phyloP scores from a whole-genome alignment of 305 asterid species.

The Fraxinus velutina region DNA sequence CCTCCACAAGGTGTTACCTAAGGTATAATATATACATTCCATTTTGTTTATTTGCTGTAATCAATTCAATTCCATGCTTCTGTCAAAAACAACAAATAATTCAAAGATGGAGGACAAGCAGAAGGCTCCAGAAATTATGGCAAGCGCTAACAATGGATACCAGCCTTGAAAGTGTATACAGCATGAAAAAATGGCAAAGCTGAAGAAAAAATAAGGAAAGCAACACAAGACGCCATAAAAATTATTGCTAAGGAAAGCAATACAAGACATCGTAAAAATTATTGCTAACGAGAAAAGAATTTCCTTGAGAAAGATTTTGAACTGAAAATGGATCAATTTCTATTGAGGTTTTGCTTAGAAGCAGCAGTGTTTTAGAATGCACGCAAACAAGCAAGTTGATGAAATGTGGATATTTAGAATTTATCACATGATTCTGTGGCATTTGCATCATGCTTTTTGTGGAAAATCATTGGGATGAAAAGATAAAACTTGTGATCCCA shows the following conservation, averaged over 20 bases:
- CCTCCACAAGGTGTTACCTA: background rate
- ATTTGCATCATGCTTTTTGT: background rate
- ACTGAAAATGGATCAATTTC: background rate
- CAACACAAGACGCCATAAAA: background rate
- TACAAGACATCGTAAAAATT: background rate
- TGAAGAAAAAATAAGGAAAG: background rate
- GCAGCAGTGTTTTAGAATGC: background rate
- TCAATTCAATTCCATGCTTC: background rate
- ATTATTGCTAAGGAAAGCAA: background rate
- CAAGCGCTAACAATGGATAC: background rate
- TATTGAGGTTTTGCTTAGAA: background rate
- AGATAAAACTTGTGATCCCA: background rate
- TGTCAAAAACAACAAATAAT: background rate
- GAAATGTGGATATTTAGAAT: background rate
- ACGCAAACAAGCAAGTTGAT: background rate
- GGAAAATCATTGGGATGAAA: background rate
- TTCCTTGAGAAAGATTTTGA: background rate
- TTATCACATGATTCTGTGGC: background rate
- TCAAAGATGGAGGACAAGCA: background rate
- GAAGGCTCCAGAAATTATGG: background rate
- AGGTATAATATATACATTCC: background rate
- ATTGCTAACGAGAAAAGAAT: background rate
- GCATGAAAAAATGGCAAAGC: background rate
- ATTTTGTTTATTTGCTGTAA: background rate
- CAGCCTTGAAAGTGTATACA: background rate